These are phyloP conservation scores for Circinella umbellata DNA, from an alignment of 371 early-diverging fungal species.

Conservation along the genomic window DNA sequence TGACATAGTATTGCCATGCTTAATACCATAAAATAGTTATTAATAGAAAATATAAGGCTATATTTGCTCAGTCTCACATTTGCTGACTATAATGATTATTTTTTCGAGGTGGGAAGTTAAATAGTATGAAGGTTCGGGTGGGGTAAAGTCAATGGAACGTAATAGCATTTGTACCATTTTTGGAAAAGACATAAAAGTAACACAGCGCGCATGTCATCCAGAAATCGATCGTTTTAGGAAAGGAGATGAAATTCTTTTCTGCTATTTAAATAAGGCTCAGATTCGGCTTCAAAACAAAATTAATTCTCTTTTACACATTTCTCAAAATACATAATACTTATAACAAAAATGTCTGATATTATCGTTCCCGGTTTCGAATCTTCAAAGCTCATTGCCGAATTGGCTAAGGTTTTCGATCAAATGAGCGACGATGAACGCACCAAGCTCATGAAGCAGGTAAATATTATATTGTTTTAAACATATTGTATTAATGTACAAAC, in stretches of 20 bases:
- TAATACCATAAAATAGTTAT: too few relatives aligned
- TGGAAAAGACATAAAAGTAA: neutral
- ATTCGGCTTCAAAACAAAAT: neutral
- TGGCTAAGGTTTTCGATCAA: conserved; percentile 40
- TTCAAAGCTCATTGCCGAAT: conserved; percentile 47
- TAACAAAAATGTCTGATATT: conserved; percentile 45
- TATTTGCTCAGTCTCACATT: too few relatives aligned
- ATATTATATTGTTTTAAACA: neutral
- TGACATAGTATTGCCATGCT: too few relatives aligned
- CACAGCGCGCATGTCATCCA: conserved; percentile 2
- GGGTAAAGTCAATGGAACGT: neutral
- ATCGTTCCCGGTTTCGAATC: conserved; percentile 52
- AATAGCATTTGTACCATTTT: conserved; percentile 8
- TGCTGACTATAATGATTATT: too few relatives aligned
- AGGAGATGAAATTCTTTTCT: neutral
- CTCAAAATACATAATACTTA: neutral
- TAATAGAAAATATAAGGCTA: too few relatives aligned
- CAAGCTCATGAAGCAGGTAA: conserved; percentile 49
- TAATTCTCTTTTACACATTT: conserved; percentile 6
- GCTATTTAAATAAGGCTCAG: neutral
- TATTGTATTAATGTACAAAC: too few relatives aligned
- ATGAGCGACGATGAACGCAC: conserved; percentile 40
- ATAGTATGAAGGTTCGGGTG: neutral
- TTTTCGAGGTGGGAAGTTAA: too few relatives aligned
- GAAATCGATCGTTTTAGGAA: conserved; percentile 1